Conservation (phyloP, 495 filamentous ascomycete genomes). For the Neurospora cerealis region DNA sequence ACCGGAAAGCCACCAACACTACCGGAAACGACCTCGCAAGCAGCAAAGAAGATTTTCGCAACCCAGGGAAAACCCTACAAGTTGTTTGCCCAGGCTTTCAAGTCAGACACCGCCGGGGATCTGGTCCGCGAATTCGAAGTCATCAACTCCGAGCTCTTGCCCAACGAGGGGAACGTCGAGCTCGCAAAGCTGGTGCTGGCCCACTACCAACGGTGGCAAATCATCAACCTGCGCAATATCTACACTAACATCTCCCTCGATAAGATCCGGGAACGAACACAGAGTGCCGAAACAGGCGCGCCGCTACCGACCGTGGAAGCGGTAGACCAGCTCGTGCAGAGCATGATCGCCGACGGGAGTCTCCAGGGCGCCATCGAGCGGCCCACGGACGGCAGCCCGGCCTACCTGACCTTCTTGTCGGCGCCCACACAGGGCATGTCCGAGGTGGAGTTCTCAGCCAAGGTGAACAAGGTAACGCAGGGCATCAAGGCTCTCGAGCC, state of each 20-base stretch:
- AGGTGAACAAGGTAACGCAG: conserved; percentile 30
- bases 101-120: conserved; percentile 42
- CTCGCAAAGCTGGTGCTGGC: conserved; percentile 38
- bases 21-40: conserved; percentile 24
- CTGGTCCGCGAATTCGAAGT: conserved; percentile 49
- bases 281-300: conserved; percentile 37
- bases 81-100: conserved; percentile 57
- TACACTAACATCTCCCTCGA: conserved; percentile 44
- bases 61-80: conserved; percentile 60
- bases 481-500: conserved; percentile 35
- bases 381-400: conserved; percentile 26
- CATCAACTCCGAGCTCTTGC: conserved; percentile 48
- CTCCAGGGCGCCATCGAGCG: conserved; percentile 44
- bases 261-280: conserved; percentile 37
- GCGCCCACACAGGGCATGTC: conserved; percentile 21
- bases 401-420: conserved; percentile 30
- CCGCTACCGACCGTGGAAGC: conserved; percentile 41
- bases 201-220: conserved; percentile 40
- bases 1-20: conserved; percentile 51
- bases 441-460: conserved; percentile 35
- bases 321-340: conserved; percentile 34
- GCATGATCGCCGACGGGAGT: conserved; percentile 48
- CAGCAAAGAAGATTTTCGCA: conserved; percentile 47
- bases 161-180: conserved; percentile 39
- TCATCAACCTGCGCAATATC: conserved; percentile 32